phyloP scores from a whole-genome alignment of 805 yeast genomes.

The Saccharomycopsis olivae region DNA sequence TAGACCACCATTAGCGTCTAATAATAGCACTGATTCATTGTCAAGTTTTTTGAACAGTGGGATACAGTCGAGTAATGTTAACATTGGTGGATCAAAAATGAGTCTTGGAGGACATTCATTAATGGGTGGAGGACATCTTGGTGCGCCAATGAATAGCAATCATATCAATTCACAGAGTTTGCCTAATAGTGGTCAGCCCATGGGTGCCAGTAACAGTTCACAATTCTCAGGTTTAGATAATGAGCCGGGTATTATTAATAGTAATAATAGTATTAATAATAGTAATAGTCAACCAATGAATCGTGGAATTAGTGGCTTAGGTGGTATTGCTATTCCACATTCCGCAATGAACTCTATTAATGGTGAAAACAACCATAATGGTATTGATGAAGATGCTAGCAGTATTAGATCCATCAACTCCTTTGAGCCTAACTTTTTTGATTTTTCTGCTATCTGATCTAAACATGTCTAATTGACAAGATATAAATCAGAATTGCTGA shows the following conservation, averaged over 20 bases:
- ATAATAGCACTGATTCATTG: conserved; percentile 15
- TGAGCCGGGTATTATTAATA: too few species aligned
- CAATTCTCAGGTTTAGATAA: too few species aligned
- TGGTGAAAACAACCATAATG: background rate
- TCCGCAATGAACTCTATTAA: background rate
- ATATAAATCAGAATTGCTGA: too few species aligned
- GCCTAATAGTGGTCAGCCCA: background rate
- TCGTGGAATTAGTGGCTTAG: too few species aligned
- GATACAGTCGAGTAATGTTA: background rate
- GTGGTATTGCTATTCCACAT: too few species aligned
- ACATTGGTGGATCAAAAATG: background rate
- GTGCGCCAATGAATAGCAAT: background rate
- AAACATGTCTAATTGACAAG: too few species aligned
- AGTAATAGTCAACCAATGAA: too few species aligned
- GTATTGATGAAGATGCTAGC: conserved; percentile 9
- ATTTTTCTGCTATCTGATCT: background rate
- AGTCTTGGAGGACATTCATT: background rate
- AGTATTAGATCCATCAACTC: conserved; percentile 8
- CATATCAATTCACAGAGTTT: background rate
- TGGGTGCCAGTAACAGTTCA: background rate
- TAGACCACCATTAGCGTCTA: conserved; percentile 4
- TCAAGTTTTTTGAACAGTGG: conserved; percentile 9
- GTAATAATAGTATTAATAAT: too few species aligned
- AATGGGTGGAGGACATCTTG: conserved; percentile 8
- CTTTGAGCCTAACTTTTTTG: conserved; percentile 11